A percentile compares a stretch with the other conserved stretches of the same genome.
phyloP scores from a whole-genome alignment of 768 basidiomycete genomes.

The Lactifluus volemus region DNA sequence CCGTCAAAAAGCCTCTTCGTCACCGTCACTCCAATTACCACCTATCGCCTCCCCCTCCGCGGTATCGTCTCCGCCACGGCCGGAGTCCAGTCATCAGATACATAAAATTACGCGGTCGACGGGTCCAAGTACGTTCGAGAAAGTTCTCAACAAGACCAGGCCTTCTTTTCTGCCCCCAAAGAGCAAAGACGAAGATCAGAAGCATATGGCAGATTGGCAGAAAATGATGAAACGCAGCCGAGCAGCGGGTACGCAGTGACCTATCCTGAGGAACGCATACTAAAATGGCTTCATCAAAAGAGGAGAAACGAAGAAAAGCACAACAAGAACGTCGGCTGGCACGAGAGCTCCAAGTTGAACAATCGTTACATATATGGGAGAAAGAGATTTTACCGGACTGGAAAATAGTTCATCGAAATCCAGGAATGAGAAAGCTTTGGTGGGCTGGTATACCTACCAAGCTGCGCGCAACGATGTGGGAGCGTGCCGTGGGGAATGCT shows the following conservation, averaged over 20 bases:
- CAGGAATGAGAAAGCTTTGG: constrained; percentile 65
- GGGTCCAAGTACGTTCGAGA: constrained; percentile 68
- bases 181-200: constrained; percentile 61
- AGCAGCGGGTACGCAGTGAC: constrained; percentile 44
- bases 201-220: constrained; percentile 81
- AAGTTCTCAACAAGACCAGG: constrained; percentile 77
- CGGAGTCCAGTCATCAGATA: constrained; percentile 20
- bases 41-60: constrained; percentile 27
- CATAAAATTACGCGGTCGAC: constrained; percentile 44
- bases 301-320: constrained; percentile 61
- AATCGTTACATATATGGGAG: constrained; percentile 69
- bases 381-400: constrained; percentile 75
- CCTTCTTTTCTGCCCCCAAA: constrained; percentile 84
- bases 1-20: constrained; percentile 4
- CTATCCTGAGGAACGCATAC: neutral
- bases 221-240: constrained; percentile 82
- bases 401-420: constrained; percentile 60
- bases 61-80: constrained; percentile 20
- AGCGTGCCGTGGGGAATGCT: constrained; percentile 75
- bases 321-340: constrained; percentile 52
- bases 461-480: constrained; percentile 74
- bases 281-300: constrained; percentile 28
- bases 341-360: constrained; percentile 61
- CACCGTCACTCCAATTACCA: constrained; percentile 25
- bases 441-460: constrained; percentile 85